Base-by-base conservation (phyloP, 2,329 filamentous ascomycete species). In the Cladosporium sp. region DNA sequence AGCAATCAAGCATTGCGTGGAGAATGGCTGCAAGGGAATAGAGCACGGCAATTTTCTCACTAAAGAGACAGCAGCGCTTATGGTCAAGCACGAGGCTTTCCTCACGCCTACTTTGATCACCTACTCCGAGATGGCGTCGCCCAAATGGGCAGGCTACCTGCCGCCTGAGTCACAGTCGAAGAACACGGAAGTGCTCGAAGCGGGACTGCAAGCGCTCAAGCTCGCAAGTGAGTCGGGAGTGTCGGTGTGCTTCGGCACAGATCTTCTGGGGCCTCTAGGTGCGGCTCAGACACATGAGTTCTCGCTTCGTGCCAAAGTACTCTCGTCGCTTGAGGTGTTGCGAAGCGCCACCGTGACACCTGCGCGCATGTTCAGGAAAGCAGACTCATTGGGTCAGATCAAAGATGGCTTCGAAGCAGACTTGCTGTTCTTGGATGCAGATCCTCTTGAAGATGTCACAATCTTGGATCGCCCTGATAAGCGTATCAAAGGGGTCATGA, bases 41-140 rank as follows among this genome's bases (percentile, higher is more conserved):
- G 82, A 84, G 59, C 82, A 84, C 61, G 84, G 83, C 20, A 78
- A 82, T 7, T 74, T 84, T 22, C 71, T 84, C 45, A 85, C 88
- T 70, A 80, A 82, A 63, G 76, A 79, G 37, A 65, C 75, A 66
- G 70, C 80, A 0, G 66, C 68, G 30, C 68, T 77, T 56, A 81
- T 83, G 78, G 79, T 75, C 0, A 70, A 75, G 56, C 74, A 73
- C 39, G 70, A 68, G 0, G 70, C 77, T 2, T 81, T 73, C 65
- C 65, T 84, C 5, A 83, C 80, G 1, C 80, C 81, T 1, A 84
- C 80, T 1, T 71, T 83, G 37, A 72, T 80, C 9, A 74, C 80
- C 5, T 82, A 82, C 66, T 66, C 76, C 14, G 72, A 74, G 22
- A 77, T 80, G 74, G 72, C 69, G 1, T 73, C 72, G 3, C 70